Evolutionary conservation across 306 rosid genomes (phyloP), one percentile per base, ranked within the genome.

Genomic region (Arachis stenosperma): DNA sequence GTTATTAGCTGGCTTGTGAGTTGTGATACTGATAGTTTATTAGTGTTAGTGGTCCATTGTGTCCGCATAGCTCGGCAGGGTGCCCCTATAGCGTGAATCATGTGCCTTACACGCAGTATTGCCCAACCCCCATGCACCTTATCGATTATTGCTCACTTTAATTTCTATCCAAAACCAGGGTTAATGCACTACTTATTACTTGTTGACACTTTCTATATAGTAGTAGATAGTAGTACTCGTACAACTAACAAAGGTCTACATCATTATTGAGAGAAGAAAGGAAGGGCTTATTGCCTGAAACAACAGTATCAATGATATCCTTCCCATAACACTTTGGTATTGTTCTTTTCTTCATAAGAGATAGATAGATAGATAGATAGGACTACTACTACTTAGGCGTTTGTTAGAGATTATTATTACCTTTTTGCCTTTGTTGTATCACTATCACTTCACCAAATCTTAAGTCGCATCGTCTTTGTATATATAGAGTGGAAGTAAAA

Each of bases 41-140:
- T 11, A 3, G 11, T 10, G n/a, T 14, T 50, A 14, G 59, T 69
- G 79, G 68, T 61, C 55, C 75, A 8, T 8, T 58, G 67, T 57
- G 9, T 59, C 75, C 48, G 70, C 13, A 33, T 81, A 50, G 6
- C 69, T 64, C 74, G 74, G 60, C 33, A 11, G 29, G 27, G 54
- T 29, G 51, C 29, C 61, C 80, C 77, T 27, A 54, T 1, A 27
- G 33, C 51, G 17, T 40, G 64, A 57, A 64, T 65, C 74, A 36
- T 63, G 68, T 17, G 55, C 76, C 65, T 39, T n/a, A 33, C 8
- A 41, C 17, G 10, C 17, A 67, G 14, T 30, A 50, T 22, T 22
- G 37, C 37, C 37, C 37, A 33, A 33, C 4, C 37, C 37, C 37
- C 37, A 33, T 33, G 37, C 37, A 33, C 37, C 37, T 33, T 33